Evolutionary conservation across 768 basidiomycete genomes (phyloP).

Genomic region (Russula earlei): DNA sequence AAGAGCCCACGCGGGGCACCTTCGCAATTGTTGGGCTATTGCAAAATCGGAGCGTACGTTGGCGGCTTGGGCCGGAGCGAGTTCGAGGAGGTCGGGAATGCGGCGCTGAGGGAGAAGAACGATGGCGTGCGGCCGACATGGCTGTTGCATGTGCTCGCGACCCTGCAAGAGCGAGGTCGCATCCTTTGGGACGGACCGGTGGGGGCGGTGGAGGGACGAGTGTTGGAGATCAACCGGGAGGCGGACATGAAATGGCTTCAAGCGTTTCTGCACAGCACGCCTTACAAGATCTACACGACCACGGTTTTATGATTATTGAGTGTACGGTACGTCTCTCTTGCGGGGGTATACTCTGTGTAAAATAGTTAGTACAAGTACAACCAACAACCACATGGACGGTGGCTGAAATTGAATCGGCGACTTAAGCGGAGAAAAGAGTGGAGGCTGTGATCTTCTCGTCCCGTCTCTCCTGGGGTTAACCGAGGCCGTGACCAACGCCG

Average conservation of each 20-base stretch:
- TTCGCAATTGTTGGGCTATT: constrained; percentile 17
- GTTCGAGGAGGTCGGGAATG: constrained; percentile 16
- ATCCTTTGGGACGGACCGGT: constrained; percentile 7
- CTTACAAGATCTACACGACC: constrained; percentile 9
- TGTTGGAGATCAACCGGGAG: constrained; percentile 18
- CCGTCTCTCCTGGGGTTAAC: no score
- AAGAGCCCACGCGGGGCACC: neutral
- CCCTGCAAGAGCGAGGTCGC: constrained; percentile 14
- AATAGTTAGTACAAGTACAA: no score
- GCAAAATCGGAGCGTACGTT: constrained; percentile 14
- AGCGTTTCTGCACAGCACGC: constrained; percentile 10
- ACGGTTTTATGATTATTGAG: constrained; percentile 9
- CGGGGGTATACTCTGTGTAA: no score
- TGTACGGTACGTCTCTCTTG: neutral
- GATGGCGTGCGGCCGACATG: constrained; percentile 11
- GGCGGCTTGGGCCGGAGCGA: constrained; percentile 9
- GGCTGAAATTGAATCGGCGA: constrained; percentile 18
- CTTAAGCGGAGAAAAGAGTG: constrained; percentile 1
- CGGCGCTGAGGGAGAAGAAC: constrained; percentile 4
- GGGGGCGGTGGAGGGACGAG: constrained; percentile 6
- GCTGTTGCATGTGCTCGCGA: constrained; percentile 13
- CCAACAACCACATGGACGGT: neutral
- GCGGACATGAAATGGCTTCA: constrained; percentile 18
- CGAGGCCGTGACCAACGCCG: constrained; percentile 20
- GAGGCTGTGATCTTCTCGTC: neutral